phyloP scores from a whole-genome alignment of 1,139 yeast species.

The Kurtzmaniella quercitrusa region DNA sequence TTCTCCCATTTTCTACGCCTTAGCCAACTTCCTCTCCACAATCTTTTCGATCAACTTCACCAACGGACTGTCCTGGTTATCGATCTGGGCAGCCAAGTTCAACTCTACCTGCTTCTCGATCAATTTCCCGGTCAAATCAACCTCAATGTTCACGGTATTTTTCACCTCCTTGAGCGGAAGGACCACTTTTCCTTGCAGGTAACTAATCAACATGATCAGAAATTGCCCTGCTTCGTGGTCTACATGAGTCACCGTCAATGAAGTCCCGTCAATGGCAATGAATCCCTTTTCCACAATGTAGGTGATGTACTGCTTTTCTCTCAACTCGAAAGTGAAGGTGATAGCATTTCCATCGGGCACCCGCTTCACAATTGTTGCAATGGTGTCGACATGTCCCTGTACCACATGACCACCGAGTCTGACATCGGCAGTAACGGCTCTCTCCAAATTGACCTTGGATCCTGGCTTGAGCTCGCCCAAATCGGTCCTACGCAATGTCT shows the following conservation, averaged over 20 bases:
- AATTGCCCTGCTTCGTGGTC: constrained; percentile 55
- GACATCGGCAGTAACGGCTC: constrained; percentile 80
- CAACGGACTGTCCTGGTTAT: constrained; percentile 35
- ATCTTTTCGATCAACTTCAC: constrained; percentile 42
- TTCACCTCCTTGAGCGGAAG: constrained; percentile 63
- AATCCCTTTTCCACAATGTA: constrained; percentile 94
- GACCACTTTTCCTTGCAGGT: constrained; percentile 81
- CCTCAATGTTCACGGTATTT: constrained; percentile 80
- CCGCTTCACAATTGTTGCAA: constrained; percentile 58
- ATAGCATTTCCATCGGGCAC: constrained; percentile 75
- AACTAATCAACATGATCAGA: constrained; percentile 85
- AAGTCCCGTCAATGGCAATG: constrained; percentile 87
- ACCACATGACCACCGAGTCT: constrained; percentile 96
- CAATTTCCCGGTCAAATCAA: constrained; percentile 88
- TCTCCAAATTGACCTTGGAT: constrained; percentile 73
- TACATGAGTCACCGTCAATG: constrained; percentile 83
- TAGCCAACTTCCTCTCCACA: constrained; percentile 45
- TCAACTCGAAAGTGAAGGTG: constrained; percentile 66
- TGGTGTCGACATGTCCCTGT: constrained; percentile 95
- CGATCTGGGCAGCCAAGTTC: constrained; percentile 52
- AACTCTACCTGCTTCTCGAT: constrained; percentile 78
- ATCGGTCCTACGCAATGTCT: constrained; percentile 79
- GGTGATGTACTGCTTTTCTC: constrained; percentile 59
- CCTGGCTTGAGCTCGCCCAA: constrained; percentile 59
- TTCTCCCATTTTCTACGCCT: not conserved